Conservation (phyloP, 805 yeast genomes). For the Barnettozyma vustinii region DNA sequence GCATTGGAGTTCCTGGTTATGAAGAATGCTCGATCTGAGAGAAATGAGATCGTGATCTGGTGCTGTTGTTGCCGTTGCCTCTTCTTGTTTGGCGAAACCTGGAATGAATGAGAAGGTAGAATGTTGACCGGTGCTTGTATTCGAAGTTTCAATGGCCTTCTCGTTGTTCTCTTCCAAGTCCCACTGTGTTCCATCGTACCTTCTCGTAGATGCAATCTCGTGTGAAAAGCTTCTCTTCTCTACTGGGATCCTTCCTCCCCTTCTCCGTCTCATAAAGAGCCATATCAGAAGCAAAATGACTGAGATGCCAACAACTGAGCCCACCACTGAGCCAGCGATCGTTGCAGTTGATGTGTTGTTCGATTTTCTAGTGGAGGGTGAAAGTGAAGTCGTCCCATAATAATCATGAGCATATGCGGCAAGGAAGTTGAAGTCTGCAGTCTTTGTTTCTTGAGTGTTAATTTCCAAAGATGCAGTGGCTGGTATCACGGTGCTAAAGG, state of each 20-base stretch:
- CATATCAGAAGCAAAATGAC: slow-evolving; percentile 13
- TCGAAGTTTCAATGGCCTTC: neutral
- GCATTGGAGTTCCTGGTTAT: slow-evolving; percentile 9
- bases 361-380: neutral
- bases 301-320: slow-evolving; percentile 19
- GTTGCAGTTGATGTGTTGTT: slow-evolving; percentile 10
- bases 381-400: neutral
- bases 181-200: slow-evolving; percentile 13
- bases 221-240: slow-evolving; percentile 23
- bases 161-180: slow-evolving; percentile 3
- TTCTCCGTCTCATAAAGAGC: slow-evolving; percentile 13
- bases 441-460: slow-evolving; percentile 8
- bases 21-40: slow-evolving; percentile 13
- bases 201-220: slow-evolving; percentile 23
- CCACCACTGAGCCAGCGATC: slow-evolving; percentile 26
- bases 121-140: neutral
- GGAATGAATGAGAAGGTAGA: slow-evolving; percentile 12
- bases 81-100: neutral
- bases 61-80: neutral
- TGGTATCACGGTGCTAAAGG: slow-evolving; percentile 12
- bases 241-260: neutral
- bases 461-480: slow-evolving; percentile 1
- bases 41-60: slow-evolving; percentile 4
- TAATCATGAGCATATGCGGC: slow-evolving; percentile 11
- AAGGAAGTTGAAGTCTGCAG: slow-evolving; percentile 19